Conservation (phyloP, 208 protist species). For the Trypanosoma mega region DNA sequence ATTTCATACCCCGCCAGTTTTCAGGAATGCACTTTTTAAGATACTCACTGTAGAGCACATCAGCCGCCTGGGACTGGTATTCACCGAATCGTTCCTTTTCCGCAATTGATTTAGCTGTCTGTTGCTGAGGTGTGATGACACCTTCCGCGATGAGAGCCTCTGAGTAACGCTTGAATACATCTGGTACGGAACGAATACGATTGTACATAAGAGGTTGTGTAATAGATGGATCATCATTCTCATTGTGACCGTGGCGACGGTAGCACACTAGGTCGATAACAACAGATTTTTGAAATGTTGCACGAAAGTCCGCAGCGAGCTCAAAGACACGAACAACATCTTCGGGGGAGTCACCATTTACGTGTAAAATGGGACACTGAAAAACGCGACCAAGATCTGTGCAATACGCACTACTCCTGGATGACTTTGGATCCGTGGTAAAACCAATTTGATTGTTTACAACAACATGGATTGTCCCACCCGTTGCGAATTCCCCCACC, state of each 20-base stretch:
- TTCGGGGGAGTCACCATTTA: conserved; percentile 97
- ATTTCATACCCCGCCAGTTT: conserved; percentile 71
- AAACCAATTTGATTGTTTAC: conserved; percentile 99
- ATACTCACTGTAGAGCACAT: conserved; percentile 84
- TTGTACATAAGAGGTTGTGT: conserved; percentile 98
- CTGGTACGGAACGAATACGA: conserved; percentile 78
- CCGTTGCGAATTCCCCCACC: conserved; percentile 92
- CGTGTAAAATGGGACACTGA: conserved; percentile 96
- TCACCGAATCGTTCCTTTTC: conserved; percentile 82
- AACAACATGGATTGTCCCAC: conserved; percentile 98
- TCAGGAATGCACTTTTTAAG: conserved; percentile 67
- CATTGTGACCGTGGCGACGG: conserved; percentile 96
- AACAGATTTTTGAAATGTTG: conserved; percentile 93
- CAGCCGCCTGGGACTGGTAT: conserved; percentile 55
- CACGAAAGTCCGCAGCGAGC: conserved; percentile 93
- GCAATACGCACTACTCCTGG: conserved; percentile 96
- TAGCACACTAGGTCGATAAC: conserved; percentile 98
- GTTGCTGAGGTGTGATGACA: conserved; percentile 66
- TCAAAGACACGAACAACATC: conserved; percentile 91
- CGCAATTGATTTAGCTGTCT: conserved; percentile 65
- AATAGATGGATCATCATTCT: conserved; percentile 98
- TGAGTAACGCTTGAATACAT: conserved; percentile 87
- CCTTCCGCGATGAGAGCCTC: conserved; percentile 75
- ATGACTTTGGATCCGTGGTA: conserved; percentile 96
- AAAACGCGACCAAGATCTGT: conserved; percentile 96